Evolutionary conservation across 2,329 filamentous ascomycete species (phyloP), one percentile per base, ranked within the genome.

Genomic region (Colletotrichum euphorbiae): DNA sequence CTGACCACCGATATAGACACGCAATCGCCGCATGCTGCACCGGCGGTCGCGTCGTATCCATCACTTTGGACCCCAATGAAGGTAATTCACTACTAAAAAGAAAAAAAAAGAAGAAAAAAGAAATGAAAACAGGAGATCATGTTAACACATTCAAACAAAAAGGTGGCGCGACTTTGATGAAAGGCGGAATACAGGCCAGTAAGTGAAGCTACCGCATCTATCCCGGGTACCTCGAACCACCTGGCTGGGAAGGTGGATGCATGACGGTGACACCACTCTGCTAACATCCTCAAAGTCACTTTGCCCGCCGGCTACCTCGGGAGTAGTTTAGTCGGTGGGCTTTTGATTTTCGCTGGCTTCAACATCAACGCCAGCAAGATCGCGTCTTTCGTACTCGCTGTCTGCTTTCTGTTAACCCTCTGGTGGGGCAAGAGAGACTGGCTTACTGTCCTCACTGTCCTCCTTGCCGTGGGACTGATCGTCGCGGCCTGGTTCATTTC

Each of bases 391-490:
- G 88, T 89, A 0, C 81, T 94, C 4, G 92, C 86, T 1, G 89
- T 90, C 3, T 93, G 91, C 75, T 94, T 94, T 74, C 76, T 94
- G 70, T 79, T 94, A n/a, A 93, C 90, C 0, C 79, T 94, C 3
- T 94, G 92, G 92, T 94, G 92, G 92, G 91, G 90, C 2, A 86
- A 91, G 71, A 88, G 85, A 73, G 91, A 94, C 77, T 94, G 91
- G 91, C 81, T 94, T 70, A 94, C 92, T 0, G 89, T 94, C 66
- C 71, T 87, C 15, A 94, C 92, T 0, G 82, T 94, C 8, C 76
- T 93, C 7, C 80, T 90, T 6, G 91, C 91, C 0, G 88, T 94
- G 1, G 92, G 89, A 0, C 76, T 94, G 73, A 77, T 94, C 28
- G 81, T 94, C 2, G 92, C 84, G 0, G 93, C 89, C 75, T 94